These are phyloP conservation scores for Penicillium pancosmium DNA, from an alignment of 495 filamentous ascomycete species.

Conservation along the genomic window DNA sequence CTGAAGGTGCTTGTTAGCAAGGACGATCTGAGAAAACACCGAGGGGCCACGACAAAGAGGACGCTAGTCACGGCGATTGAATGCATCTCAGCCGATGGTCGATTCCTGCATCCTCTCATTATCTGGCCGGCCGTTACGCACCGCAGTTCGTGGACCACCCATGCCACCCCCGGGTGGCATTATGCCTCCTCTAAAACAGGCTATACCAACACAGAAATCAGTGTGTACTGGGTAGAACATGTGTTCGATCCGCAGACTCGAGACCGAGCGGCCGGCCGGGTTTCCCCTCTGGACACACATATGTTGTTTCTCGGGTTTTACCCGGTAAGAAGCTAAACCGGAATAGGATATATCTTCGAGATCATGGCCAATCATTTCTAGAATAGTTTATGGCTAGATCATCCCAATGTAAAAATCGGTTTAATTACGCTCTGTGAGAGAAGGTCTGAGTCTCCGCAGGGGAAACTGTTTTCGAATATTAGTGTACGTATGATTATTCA, in stretches of 20 bases:
- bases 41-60: constrained; percentile 29
- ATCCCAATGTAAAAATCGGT: too few relatives aligned
- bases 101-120: constrained; percentile 32
- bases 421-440: too few relatives aligned
- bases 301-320: too few relatives aligned
- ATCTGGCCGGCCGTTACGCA: constrained; percentile 40
- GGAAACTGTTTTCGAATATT: too few relatives aligned
- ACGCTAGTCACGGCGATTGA: constrained; percentile 32
- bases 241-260: constrained; percentile 36
- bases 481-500: too few relatives aligned
- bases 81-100: constrained; percentile 34
- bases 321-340: too few relatives aligned
- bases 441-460: too few relatives aligned
- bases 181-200: constrained; percentile 30
- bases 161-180: constrained; percentile 34
- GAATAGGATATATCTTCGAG: too few relatives aligned
- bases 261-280: constrained; percentile 22
- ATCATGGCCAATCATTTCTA: too few relatives aligned
- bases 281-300: too few relatives aligned
- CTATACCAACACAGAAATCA: constrained; percentile 38
- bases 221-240: constrained; percentile 36
- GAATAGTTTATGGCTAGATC: too few relatives aligned
- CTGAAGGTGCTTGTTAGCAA: constrained; percentile 41
- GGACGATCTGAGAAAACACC: constrained; percentile 35
- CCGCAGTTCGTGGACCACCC: constrained; percentile 28